Percentiles rank a stretch among this genome's conserved stretches.
Evolutionary conservation across 495 filamentous ascomycete genomes (phyloP).

Genomic region (Thermothielavioides terrestris): DNA sequence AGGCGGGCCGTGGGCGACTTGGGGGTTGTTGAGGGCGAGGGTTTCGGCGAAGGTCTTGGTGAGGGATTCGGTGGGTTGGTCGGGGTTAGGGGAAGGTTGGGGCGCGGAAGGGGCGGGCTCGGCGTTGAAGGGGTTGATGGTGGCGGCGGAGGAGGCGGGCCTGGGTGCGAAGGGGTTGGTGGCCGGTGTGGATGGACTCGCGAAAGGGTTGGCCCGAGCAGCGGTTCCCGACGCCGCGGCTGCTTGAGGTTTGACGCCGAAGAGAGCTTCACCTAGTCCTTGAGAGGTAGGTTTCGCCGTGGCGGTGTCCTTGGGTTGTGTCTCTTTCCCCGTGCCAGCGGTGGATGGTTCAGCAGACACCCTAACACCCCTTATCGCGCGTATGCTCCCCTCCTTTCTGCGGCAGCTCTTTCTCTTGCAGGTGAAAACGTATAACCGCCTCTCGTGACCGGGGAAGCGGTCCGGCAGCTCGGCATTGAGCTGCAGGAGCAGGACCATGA

Average conservation of each 20-base stretch:
- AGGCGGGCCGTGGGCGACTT: conserved; percentile 29
- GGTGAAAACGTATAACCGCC: conserved; percentile 74
- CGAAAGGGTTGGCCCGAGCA: conserved; percentile 41
- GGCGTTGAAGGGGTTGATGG: conserved; percentile 30
- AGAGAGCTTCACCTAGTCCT: conserved; percentile 47
- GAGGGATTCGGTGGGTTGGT: conserved; percentile 34
- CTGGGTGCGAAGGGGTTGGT: conserved; percentile 32
- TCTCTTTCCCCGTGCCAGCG: conserved; percentile 5
- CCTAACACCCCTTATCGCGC: conserved; percentile 58
- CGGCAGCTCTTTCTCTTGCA: conserved; percentile 75
- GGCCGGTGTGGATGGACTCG: conserved; percentile 22
- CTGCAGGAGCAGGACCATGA: conserved; percentile 81
- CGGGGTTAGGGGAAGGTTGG: conserved; percentile 18
- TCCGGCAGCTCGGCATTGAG: conserved; percentile 87
- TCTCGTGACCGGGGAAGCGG: conserved; percentile 72
- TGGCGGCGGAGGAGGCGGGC: conserved; percentile 4
- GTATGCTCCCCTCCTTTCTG: conserved; percentile 70
- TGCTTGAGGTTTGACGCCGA: conserved; percentile 44
- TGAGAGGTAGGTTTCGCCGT: conserved; percentile 11
- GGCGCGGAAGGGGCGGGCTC: conserved; percentile 1
- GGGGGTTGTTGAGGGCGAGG: conserved; percentile 42
- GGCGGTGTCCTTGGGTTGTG: conserved; percentile 12
- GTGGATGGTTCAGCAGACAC: conserved; percentile 29
- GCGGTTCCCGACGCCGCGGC: conserved; percentile 12
- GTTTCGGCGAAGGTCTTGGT: conserved; percentile 63